Evolutionary conservation across 2,329 filamentous ascomycete genomes (phyloP).

Genomic region (Monilinia laxa): DNA sequence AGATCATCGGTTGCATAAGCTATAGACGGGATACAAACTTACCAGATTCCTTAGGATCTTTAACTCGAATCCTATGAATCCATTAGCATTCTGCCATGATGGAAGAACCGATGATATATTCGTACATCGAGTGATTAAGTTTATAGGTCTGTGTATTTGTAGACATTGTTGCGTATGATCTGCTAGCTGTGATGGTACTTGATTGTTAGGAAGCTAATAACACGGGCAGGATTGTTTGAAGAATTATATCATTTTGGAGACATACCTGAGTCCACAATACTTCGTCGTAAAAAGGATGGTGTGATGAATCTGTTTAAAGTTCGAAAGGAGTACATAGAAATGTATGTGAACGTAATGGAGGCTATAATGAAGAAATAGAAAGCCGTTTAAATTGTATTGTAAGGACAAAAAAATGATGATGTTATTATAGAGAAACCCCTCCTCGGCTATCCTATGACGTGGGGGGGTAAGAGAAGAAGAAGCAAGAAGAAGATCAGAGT

Average conservation of each 20-base stretch:
- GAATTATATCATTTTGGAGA: not conserved
- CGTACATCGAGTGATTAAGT: conserved; percentile 83
- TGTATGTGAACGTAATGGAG: not conserved
- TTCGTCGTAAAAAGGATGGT: conserved; percentile 27
- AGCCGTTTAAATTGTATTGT: not conserved
- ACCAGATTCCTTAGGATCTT: conserved; percentile 83
- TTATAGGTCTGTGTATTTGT: conserved; percentile 77
- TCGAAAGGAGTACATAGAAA: conserved; percentile 33
- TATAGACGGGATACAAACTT: conserved; percentile 29
- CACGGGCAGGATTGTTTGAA: conserved; percentile 8
- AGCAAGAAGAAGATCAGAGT: too few species aligned
- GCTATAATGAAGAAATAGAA: not conserved
- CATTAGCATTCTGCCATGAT: conserved; percentile 26
- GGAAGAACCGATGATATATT: not conserved
- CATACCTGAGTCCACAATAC: conserved; percentile 34
- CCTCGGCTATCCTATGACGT: not conserved
- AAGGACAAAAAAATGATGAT: too few species aligned
- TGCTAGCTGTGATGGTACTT: conserved; percentile 33
- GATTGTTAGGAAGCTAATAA: conserved; percentile 26
- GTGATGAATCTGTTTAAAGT: conserved; percentile 30
- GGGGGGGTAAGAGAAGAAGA: not conserved
- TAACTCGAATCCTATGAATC: conserved; percentile 75
- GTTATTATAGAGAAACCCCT: not conserved
- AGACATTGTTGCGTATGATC: conserved; percentile 48
- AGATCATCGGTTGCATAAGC: not conserved